A percentile compares a stretch with the other conserved stretches of the same genome.
Conservation (phyloP, 108 stramenopile genomes). For the Parmales sp. region DNA sequence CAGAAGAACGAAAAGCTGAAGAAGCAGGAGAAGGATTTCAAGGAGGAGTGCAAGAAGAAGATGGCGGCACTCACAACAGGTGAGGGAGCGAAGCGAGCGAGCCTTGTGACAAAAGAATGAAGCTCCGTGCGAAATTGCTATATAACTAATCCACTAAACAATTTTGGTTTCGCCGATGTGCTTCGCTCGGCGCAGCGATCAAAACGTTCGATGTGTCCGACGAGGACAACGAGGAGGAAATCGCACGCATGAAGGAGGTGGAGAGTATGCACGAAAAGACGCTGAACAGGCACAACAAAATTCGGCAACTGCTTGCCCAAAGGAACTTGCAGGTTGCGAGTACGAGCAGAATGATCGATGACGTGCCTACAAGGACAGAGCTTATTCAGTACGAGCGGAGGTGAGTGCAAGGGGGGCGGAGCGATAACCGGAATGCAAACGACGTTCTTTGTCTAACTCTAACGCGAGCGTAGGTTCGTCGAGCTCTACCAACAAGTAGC, state of each 20-base stretch:
- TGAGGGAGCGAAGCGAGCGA: too few species aligned
- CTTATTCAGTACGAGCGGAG: constrained; percentile 31
- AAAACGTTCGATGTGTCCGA: background rate
- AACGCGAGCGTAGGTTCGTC: too few species aligned
- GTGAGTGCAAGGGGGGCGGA: background rate
- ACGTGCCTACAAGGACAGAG: constrained; percentile 24
- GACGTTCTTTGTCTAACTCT: too few species aligned
- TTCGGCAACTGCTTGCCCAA: constrained; percentile 6
- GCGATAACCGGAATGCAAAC: too few species aligned
- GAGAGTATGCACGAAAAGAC: background rate
- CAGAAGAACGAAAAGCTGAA: constrained; percentile 1
- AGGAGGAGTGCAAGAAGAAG: constrained; percentile 12
- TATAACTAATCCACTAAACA: background rate
- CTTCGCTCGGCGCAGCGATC: background rate
- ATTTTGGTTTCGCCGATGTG: background rate
- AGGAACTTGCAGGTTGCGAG: constrained; percentile 1
- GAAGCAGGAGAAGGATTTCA: constrained; percentile 10
- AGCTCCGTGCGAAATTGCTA: too few species aligned
- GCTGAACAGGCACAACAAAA: background rate
- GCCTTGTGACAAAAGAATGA: too few species aligned
- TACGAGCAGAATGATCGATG: constrained; percentile 20
- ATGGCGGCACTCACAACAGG: background rate
- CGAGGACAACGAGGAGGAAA: background rate
- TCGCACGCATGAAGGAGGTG: background rate
- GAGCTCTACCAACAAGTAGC: constrained; percentile 33